Conservation (phyloP, 352 stramenopile genomes). For the Globisporangium nunn region DNA sequence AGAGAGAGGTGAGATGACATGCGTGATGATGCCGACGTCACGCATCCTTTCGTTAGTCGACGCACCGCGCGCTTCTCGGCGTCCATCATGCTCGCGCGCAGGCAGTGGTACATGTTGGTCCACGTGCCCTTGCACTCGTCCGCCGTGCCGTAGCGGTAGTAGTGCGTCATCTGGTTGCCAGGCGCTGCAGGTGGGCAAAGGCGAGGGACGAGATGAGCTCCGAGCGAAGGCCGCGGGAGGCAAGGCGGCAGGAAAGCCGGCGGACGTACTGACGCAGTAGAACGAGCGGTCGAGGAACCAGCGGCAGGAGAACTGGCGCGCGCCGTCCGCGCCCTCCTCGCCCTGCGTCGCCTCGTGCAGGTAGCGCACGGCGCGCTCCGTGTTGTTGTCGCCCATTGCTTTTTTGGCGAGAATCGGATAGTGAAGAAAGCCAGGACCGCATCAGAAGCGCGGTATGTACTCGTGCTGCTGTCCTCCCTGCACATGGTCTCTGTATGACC, state of each 20-base stretch:
- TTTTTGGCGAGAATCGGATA: too few species aligned
- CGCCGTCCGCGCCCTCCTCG: constrained; percentile 25
- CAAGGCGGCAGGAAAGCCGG: too few species aligned
- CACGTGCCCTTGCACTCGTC: constrained; percentile 80
- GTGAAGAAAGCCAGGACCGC: too few species aligned
- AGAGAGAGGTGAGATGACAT: background rate
- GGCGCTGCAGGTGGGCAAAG: constrained; percentile 28
- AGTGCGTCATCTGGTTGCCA: constrained; percentile 76
- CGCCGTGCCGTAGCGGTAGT: constrained; percentile 61
- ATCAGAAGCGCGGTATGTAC: too few species aligned
- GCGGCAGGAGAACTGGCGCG: constrained; percentile 51
- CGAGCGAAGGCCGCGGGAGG: background rate
- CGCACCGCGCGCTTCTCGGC: constrained; percentile 52
- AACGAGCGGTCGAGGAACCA: constrained; percentile 80
- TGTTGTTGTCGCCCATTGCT: constrained; percentile 33
- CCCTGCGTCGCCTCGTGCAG: constrained; percentile 34
- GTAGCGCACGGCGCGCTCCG: constrained; percentile 56
- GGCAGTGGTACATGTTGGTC: constrained; percentile 78
- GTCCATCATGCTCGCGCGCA: constrained; percentile 74
- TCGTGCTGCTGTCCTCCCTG: too few species aligned
- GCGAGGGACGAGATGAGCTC: background rate
- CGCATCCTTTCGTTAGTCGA: background rate
- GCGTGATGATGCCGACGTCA: background rate
- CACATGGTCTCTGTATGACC: too few species aligned
- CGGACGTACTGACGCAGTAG: constrained; percentile 76